Evolutionary conservation across 306 rosid genomes (phyloP).

Genomic region (Cucurbita argyrosperma): DNA sequence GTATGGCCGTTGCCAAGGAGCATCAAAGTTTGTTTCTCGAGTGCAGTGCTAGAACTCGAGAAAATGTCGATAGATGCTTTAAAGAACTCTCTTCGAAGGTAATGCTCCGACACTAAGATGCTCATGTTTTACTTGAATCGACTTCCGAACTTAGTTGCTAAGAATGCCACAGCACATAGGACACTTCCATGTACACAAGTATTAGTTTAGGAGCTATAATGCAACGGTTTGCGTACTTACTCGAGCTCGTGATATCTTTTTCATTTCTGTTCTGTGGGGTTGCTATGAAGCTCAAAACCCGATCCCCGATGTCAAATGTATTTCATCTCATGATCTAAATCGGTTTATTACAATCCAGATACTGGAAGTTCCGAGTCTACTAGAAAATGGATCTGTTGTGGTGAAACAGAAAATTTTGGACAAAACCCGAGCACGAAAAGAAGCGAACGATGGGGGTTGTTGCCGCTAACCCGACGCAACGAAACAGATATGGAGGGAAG

Average conservation of each 20-base stretch:
- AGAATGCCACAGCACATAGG: neutral
- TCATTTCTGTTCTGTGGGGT: too few relatives aligned
- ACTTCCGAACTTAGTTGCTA: neutral
- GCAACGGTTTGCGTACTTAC: too few relatives aligned
- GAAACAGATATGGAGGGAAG: neutral
- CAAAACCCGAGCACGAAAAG: conserved; percentile 25
- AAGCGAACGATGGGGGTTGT: conserved; percentile 23
- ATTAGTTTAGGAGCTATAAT: too few relatives aligned
- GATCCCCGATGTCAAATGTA: too few relatives aligned
- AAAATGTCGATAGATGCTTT: conserved; percentile 55
- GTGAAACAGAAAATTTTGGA: conserved; percentile 27
- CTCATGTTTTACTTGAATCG: neutral
- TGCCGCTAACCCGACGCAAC: conserved; percentile 18
- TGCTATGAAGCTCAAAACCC: neutral
- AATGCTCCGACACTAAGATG: neutral
- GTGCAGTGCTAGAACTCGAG: conserved; percentile 57
- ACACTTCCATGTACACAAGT: too few relatives aligned
- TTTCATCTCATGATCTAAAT: neutral
- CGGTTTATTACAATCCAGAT: conserved; percentile 20
- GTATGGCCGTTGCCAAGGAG: conserved; percentile 51
- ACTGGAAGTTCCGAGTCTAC: conserved; percentile 51
- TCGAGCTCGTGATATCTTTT: too few relatives aligned
- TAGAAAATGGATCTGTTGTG: conserved; percentile 43
- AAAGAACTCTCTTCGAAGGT: conserved; percentile 48
- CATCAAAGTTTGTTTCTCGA: conserved; percentile 51